These are phyloP conservation scores for Chalciporus piperatus DNA, from an alignment of 768 basidiomycete species.

Conservation along the genomic window DNA sequence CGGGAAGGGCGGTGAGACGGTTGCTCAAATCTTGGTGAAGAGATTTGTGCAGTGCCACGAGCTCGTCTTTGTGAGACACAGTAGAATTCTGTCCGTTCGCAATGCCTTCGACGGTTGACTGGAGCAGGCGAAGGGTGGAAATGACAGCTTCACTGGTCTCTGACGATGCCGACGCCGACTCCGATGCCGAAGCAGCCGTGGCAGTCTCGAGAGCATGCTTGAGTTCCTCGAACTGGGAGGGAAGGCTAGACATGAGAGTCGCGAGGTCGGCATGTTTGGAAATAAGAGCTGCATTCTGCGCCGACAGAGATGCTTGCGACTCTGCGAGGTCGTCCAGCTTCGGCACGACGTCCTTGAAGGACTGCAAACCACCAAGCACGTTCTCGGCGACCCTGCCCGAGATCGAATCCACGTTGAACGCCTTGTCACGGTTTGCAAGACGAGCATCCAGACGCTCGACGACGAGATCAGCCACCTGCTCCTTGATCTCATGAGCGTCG, in stretches of 20 bases:
- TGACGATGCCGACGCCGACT: conserved; percentile 15
- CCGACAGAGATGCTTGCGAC: conserved; percentile 40
- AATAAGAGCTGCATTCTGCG: conserved; percentile 38
- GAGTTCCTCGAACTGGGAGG: conserved; percentile 43
- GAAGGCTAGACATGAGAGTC: conserved; percentile 45
- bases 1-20: conserved; percentile 58
- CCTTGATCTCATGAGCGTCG: conserved; percentile 84
- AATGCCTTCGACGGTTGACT: conserved; percentile 47
- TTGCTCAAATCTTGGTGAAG: conserved; percentile 53
- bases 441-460: conserved; percentile 83
- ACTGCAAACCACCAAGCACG: conserved; percentile 43
- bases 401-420: conserved; percentile 60
- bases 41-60: conserved; percentile 47
- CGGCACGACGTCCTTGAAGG: conserved; percentile 38
- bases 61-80: conserved; percentile 45
- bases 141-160: conserved; percentile 25
- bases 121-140: conserved; percentile 43
- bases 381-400: conserved; percentile 54
- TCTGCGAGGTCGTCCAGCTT: conserved; percentile 41
- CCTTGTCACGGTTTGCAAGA: conserved; percentile 72
- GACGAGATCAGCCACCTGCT: conserved; percentile 85
- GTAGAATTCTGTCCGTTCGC: conserved; percentile 49
- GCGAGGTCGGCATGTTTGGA: conserved; percentile 41
- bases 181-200: conserved; percentile 17
- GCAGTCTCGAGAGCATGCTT: conserved; percentile 41